Conservation (phyloP, 2,329 filamentous ascomycete genomes). For the Cercospora zeae-maydis region DNA sequence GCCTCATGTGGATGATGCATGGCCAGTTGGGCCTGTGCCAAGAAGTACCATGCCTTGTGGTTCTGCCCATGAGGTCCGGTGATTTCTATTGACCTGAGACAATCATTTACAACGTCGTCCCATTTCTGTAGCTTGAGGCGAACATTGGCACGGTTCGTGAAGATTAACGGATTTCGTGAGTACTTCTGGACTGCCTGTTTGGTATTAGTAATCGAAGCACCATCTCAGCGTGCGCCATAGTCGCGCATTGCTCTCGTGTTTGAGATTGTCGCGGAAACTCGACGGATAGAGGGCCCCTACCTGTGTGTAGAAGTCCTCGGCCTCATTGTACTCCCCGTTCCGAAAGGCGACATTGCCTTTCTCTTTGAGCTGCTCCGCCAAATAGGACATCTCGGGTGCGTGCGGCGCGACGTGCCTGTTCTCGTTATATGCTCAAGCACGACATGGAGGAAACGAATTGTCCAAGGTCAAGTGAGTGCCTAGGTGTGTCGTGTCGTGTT, state of each 20-base stretch:
- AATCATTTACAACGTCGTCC: slow-evolving; percentile 73
- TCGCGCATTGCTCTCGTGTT: not conserved
- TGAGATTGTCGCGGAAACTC: not conserved
- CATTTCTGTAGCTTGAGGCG: slow-evolving; percentile 71
- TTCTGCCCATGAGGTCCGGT: slow-evolving; percentile 45
- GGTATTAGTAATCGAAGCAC: not conserved
- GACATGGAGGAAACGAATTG: not conserved
- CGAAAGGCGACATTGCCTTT: slow-evolving; percentile 64
- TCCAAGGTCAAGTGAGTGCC: not conserved
- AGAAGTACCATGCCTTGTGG: slow-evolving; percentile 74
- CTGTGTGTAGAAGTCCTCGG: slow-evolving; percentile 65
- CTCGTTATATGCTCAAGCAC: not conserved
- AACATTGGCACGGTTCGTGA: slow-evolving; percentile 84
- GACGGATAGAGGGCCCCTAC: not conserved
- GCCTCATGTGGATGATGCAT: slow-evolving; percentile 71
- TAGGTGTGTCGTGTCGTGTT: not conserved
- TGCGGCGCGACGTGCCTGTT: not conserved
- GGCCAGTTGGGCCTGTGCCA: slow-evolving; percentile 77
- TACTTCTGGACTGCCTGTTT: slow-evolving; percentile 69
- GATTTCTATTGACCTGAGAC: slow-evolving; percentile 68
- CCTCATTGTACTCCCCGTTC: slow-evolving; percentile 60
- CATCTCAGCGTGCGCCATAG: not conserved
- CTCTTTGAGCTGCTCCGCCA: slow-evolving; percentile 48
- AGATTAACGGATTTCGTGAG: slow-evolving; percentile 71
- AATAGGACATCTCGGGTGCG: slow-evolving; percentile 26